Evolutionary conservation across 179 eudicot species (phyloP).

Genomic region (Dionaea muscipula): DNA sequence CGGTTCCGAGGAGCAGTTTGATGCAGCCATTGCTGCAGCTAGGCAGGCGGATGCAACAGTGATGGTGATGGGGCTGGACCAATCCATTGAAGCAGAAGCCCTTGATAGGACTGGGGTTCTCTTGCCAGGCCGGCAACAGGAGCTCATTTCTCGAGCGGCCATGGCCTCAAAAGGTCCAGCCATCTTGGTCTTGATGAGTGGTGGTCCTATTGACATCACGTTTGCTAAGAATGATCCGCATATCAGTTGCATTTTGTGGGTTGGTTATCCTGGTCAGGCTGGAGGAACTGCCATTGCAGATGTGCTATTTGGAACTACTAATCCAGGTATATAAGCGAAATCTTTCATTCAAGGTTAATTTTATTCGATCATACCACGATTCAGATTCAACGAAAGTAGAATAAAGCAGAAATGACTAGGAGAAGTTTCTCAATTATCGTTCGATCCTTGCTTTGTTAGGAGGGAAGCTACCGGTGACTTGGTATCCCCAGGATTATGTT

Average conservation of each 20-base stretch:
- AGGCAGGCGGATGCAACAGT: conserved; percentile 75
- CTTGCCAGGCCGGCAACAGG: conserved; percentile 80
- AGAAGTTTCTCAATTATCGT: not conserved
- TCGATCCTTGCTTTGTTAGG: conserved; percentile 25
- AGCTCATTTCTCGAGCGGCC: conserved; percentile 41
- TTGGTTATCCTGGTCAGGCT: conserved; percentile 74
- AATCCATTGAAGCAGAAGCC: conserved; percentile 68
- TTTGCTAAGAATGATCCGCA: conserved; percentile 50
- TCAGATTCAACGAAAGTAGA: too few relatives aligned
- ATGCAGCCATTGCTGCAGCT: conserved; percentile 54
- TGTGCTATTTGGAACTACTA: conserved; percentile 59
- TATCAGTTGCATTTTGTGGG: conserved; percentile 59
- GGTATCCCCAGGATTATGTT: conserved; percentile 78
- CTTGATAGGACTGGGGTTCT: conserved; percentile 47
- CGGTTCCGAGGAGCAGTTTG: conserved; percentile 33
- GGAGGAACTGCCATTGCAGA: conserved; percentile 83
- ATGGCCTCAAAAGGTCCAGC: conserved; percentile 50
- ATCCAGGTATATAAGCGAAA: conserved; percentile 82
- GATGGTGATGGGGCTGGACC: conserved; percentile 76
- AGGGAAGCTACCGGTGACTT: conserved; percentile 76
- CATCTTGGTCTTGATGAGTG: conserved; percentile 58
- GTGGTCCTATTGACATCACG: conserved; percentile 58
- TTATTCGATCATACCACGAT: too few relatives aligned
- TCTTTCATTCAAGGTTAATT: too few relatives aligned
- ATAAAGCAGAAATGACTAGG: too few relatives aligned